Base-by-base conservation (phyloP, 2,329 filamentous ascomycete genomes). In the Nigrospora oryzae region DNA sequence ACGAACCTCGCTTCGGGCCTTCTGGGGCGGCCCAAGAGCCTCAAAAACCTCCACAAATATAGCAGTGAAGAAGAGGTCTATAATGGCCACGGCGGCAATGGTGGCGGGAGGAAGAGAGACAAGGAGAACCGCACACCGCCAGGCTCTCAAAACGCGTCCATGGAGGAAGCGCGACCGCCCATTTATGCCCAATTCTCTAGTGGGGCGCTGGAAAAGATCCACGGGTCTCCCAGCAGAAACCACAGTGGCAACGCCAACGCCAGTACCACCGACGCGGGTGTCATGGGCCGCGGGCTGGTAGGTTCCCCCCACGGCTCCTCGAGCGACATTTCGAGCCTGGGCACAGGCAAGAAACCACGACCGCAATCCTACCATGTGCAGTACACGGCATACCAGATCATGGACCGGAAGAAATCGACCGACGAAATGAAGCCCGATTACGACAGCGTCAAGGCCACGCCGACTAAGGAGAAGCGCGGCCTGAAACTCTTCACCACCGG, bases 71-170 rank as follows among this genome's bases (percentile, higher is more conserved):
- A 79, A 7, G 69, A 73, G 43, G 63, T 69, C 19, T 32, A 35
- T 12, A 70, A 68, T 35, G 63, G 66, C 36, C 5, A 28, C 23
- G 8, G 23, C 23, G 23, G 23, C 23, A 28, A 28, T 28, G 23
- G 23, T 10, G 23, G 5, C 23, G 23, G 23, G 23, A 28, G 23
- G 23, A 64, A 63, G 28, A 83, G 78, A 56, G 83, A 91, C 62
- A 95, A 95, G 65, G 89, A 95, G 64, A 95, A 95, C 61, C 76
- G 74, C 44, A 83, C 77, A 31, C 87, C 86, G 4, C 68, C 72
- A 1, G 65, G 69, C 46, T 70, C 69, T 4, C 60, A 68, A 12
- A 56, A 63, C 8, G 60, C 63, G 14, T 56, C 59, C 15, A 65
- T 68, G 36, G 65, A 68, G 41, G 57, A 65, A 17, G 55, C 65